These are phyloP conservation scores for Arabis alpina DNA, from an alignment of 345 rosid species.

Conservation along the genomic window DNA sequence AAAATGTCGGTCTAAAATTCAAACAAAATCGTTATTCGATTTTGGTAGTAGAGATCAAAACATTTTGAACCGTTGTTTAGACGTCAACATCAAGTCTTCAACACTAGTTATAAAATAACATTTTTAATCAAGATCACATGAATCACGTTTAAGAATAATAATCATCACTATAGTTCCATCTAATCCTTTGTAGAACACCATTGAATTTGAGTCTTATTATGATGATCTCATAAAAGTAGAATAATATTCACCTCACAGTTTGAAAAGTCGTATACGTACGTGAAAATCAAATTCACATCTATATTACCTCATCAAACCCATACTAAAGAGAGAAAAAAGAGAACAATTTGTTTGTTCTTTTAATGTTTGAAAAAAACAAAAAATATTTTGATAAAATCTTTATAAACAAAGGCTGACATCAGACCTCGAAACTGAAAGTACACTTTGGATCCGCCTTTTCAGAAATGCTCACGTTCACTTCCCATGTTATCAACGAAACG, in stretches of 20 bases:
- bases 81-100: constrained; percentile 1
- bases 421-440: constrained; percentile 43
- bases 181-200: constrained; percentile 1
- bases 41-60: too few species aligned
- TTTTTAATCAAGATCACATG: constrained; percentile 9
- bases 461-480: constrained; percentile 41
- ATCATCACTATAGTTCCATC: constrained; percentile 4
- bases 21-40: too few species aligned
- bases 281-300: constrained; percentile 16
- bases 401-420: constrained; percentile 40
- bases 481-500: constrained; percentile 29
- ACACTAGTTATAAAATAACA: background rate
- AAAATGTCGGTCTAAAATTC: background rate
- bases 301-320: constrained; percentile 36
- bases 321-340: constrained; percentile 17
- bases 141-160: background rate
- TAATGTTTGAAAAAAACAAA: constrained; percentile 10
- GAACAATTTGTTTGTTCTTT: constrained; percentile 29
- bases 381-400: constrained; percentile 24
- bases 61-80: background rate
- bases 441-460: constrained; percentile 44
- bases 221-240: constrained; percentile 25
- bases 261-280: constrained; percentile 18
- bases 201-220: constrained; percentile 14
- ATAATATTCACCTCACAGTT: background rate